Evolutionary conservation across 257 asterid species (phyloP), one percentile per base, ranked within the genome.

Genomic region (Solanum peruvianum): DNA sequence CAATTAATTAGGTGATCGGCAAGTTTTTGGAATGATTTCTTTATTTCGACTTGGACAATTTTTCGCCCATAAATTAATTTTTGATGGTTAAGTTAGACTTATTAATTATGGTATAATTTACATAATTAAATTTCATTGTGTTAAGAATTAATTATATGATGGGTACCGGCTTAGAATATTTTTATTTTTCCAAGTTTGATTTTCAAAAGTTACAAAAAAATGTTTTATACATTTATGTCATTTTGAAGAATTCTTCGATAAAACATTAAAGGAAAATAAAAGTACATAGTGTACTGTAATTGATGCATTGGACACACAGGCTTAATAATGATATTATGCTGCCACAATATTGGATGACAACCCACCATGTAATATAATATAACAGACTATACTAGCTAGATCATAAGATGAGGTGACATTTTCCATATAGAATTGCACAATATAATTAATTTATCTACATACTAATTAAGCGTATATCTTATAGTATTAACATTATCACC

Each of bases 331-430:
- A 83, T 70, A 85, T 75, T 47, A 80, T 73, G 45, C 85, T 86
- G 56, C 76, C 37, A 78, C 80, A 52, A 81, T 66, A 89, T 85
- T 88, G 91, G 90, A 88, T 83, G 93, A 91, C 93, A 88, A 81
- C 92, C 88, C 83, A 84, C 47, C 85, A 76, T n/a, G 85, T 88
- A 77, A 82, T 83, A 86, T 88, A 77, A 82, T 83, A 86, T 87
- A 71, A 82, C 62, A 86, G 45, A 83, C 70, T 58, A 87, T 72
- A 89, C 85, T 87, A 89, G 89, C 87, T 87, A 89, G 89, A 89
- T 88, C 89, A 88, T 85, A 88, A 83, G 64, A 72, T 83, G 85
- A 42, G 86, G 89, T 88, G 87, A 88, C 83, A 85, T 81, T 80
- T 86, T 29, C 13, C 64, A 72, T 78, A 76, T 84, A 76, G 88